A percentile compares a stretch with the other conserved stretches of the same genome.
phyloP scores from a whole-genome alignment of 2,329 filamentous ascomycete species.

The Verticillium alfalfae region DNA sequence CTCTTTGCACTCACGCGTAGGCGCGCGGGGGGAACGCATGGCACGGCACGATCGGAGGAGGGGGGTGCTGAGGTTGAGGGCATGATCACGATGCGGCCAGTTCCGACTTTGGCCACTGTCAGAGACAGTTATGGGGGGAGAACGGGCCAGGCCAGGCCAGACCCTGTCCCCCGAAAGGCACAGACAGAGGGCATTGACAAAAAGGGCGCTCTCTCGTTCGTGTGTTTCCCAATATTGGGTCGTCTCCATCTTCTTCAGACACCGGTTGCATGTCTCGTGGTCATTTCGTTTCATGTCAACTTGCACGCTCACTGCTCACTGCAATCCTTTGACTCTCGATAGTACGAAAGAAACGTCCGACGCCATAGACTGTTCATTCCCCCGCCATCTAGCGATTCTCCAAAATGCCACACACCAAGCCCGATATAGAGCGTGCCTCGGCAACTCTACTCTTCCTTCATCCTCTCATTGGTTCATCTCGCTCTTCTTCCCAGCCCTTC shows the following conservation, averaged over 20 bases:
- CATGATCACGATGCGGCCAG: background rate
- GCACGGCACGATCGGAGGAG: too few relatives aligned
- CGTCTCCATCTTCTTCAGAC: too few relatives aligned
- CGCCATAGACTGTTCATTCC: background rate
- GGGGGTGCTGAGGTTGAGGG: background rate
- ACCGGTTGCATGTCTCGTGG: background rate
- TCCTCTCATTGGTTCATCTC: slow-evolving; percentile 2
- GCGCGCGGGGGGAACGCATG: background rate
- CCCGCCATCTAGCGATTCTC: background rate
- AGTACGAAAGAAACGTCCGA: background rate
- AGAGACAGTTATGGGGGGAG: background rate
- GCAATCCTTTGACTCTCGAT: background rate
- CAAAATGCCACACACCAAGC: background rate
- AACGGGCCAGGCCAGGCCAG: background rate
- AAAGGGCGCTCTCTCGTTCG: background rate
- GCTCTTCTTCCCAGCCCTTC: background rate
- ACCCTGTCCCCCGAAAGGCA: background rate
- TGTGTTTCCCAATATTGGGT: background rate
- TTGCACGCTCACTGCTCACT: background rate
- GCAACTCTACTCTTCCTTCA: slow-evolving; percentile 1
- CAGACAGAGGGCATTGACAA: background rate
- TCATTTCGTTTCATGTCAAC: background rate
- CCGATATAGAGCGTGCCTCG: slow-evolving; percentile 5
- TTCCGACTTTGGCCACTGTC: background rate
- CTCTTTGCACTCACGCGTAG: background rate